Conservation (phyloP, 2,329 filamentous ascomycete species). For the Didymellaceae sp. region DNA sequence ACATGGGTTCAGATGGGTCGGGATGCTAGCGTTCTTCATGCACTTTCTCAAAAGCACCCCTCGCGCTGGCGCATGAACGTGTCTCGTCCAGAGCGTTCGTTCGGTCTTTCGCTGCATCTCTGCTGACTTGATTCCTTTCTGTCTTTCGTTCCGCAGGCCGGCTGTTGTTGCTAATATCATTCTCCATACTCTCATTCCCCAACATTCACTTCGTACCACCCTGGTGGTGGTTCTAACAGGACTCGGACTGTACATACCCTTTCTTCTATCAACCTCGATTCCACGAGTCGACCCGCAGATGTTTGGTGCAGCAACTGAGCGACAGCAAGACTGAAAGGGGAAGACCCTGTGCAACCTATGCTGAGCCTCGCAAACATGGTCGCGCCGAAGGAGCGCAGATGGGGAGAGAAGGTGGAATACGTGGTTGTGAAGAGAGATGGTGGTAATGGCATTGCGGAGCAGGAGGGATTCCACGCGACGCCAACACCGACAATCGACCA, state of each 20-base stretch:
- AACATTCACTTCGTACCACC: conserved; percentile 31
- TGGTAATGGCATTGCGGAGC: conserved; percentile 18
- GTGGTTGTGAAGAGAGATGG: conserved; percentile 37
- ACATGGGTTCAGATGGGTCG: conserved; percentile 44
- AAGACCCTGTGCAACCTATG: conserved; percentile 30
- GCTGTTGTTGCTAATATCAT: conserved; percentile 44
- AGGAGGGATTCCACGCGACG: conserved; percentile 15
- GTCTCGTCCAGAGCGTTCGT: conserved; percentile 45
- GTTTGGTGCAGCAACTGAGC: conserved; percentile 39
- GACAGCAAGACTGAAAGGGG: conserved; percentile 46
- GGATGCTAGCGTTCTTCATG: conserved; percentile 48
- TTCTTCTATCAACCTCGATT: conserved; percentile 6
- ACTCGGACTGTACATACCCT: conserved; percentile 34
- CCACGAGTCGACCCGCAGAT: conserved; percentile 43
- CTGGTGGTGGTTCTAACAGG: conserved; percentile 45
- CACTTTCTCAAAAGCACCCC: conserved; percentile 45
- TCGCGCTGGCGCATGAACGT: conserved; percentile 41
- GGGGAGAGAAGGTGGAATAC: conserved; percentile 34
- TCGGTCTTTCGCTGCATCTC: conserved; percentile 42
- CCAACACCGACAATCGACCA: conserved; percentile 29
- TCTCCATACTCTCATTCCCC: conserved; percentile 39
- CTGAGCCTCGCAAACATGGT: conserved; percentile 38
- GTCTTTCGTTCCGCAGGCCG: conserved; percentile 48
- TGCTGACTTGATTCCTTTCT: conserved; percentile 43
- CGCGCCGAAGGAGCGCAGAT: conserved; percentile 29